phyloP scores from a whole-genome alignment of 1,284 basidiomycete species.

The Acaromyces ingoldii region DNA sequence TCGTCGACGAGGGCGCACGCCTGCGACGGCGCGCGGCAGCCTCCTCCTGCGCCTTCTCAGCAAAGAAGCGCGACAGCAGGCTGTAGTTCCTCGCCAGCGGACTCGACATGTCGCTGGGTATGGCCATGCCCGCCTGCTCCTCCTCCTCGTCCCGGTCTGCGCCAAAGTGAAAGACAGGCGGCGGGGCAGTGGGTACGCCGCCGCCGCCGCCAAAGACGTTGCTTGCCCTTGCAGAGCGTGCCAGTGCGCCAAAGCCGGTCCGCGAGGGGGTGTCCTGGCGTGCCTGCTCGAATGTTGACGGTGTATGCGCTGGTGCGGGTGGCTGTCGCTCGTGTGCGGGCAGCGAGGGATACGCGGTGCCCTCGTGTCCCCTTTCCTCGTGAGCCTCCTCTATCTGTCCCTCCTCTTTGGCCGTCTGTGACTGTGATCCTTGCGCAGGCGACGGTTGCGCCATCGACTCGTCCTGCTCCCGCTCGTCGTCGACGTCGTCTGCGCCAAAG shows the following conservation, averaged over 20 bases:
- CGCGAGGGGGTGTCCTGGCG: background rate
- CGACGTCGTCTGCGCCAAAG: constrained; percentile 5
- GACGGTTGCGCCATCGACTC: background rate
- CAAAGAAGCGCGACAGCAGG: constrained; percentile 35
- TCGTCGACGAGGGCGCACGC: constrained; percentile 5
- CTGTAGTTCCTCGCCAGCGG: constrained; percentile 35
- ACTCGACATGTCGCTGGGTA: no score
- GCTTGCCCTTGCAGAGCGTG: background rate
- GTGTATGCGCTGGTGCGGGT: background rate
- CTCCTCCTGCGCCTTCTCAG: constrained; percentile 27
- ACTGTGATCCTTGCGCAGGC: no score
- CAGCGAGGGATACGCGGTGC: background rate
- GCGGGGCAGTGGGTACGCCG: no score
- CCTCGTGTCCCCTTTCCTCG: background rate
- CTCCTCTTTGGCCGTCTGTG: background rate
- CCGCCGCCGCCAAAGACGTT: no score
- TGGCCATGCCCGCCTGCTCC: no score
- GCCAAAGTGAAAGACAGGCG: no score
- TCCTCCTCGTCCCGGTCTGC: no score
- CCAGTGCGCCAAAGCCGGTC: background rate
- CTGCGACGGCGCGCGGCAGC: background rate
- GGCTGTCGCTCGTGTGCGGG: background rate
- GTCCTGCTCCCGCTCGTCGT: constrained; percentile 2
- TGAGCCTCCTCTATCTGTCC: background rate
- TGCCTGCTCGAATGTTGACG: background rate